Evolutionary conservation across 129 eudicot species (phyloP), one percentile per base, ranked within the genome.

Genomic region (Glebionis coronaria): DNA sequence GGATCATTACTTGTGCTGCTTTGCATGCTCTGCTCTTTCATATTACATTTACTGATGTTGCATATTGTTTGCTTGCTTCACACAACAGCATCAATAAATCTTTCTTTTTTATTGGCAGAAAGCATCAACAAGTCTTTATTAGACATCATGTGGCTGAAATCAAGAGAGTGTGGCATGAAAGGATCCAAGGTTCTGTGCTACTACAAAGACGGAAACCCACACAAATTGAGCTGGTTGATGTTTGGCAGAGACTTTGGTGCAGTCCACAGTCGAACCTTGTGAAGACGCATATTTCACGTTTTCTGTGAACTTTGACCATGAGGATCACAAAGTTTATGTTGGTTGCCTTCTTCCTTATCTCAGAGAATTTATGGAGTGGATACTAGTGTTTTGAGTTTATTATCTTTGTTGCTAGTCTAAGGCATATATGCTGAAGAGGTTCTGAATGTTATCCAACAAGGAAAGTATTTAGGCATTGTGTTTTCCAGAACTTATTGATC

Each of bases 401-500:
- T 65, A 89, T 94, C 23, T 94, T 94, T 78, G 90, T 97, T 60
- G 99, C 99, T 59, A 94, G 99, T 69, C 99, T n/a, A 94, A 73
- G 87, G 99, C 78, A 85, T 94, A 67, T 94, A 94, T 75, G 99
- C 99, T 10, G 95, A 94, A 75, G 93, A 90, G 71, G 95, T 94
- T 14, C 84, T 94, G 42, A 87, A 94, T 79, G 90, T 94, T 97
- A 94, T 65, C 99, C 97, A 93, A n/a, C n/a, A n/a, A n/a, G n/a
- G n/a, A n/a, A n/a, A n/a, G n/a, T n/a, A n/a, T n/a, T n/a, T n/a
- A n/a, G 99, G 50, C 99, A 94, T 67, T 94, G 99, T 63, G 95
- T 94, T 53, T 94, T n/a, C n/a, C n/a, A n/a, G n/a, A n/a, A n/a
- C n/a, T n/a, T n/a, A n/a, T n/a, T n/a, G n/a, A n/a, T n/a, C n/a